These are phyloP conservation scores for Omphalea diandra DNA, from an alignment of 441 rosid genomes.

Conservation along the genomic window DNA sequence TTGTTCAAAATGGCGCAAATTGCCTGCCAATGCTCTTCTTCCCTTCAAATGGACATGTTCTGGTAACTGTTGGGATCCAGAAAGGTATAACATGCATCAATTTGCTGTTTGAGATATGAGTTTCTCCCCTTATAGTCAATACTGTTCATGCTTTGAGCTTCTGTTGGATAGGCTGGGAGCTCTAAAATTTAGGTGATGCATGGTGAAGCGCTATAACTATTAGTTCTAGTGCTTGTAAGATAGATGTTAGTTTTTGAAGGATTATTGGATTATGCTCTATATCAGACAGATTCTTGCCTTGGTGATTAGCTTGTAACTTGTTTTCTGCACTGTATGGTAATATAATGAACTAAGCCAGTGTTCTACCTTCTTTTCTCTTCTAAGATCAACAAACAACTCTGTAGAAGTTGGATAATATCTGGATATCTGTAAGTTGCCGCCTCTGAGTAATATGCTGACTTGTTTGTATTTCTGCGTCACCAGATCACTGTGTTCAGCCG, in stretches of 20 bases:
- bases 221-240: neutral
- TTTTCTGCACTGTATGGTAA: neutral
- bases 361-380: neutral
- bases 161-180: neutral
- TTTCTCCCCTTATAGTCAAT: neutral
- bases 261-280: neutral
- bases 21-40: conserved; percentile 64
- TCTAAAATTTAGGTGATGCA: conserved; percentile 8
- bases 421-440: neutral
- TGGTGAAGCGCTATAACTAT: neutral
- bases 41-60: conserved; percentile 75
- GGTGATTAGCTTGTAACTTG: neutral
- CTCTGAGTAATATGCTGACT: conserved; percentile 1
- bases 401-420: neutral
- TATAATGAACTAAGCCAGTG: neutral
- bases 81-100: conserved; percentile 45
- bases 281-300: neutral
- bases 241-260: neutral
- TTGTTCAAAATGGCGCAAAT: conserved; percentile 75
- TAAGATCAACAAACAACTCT: neutral
- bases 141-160: neutral
- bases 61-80: conserved; percentile 62
- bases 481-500: conserved; percentile 62
- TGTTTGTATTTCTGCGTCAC: conserved; percentile 21
- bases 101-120: neutral